Conservation (phyloP, 2,329 filamentous ascomycete species). For the Sporothrix curviconia region DNA sequence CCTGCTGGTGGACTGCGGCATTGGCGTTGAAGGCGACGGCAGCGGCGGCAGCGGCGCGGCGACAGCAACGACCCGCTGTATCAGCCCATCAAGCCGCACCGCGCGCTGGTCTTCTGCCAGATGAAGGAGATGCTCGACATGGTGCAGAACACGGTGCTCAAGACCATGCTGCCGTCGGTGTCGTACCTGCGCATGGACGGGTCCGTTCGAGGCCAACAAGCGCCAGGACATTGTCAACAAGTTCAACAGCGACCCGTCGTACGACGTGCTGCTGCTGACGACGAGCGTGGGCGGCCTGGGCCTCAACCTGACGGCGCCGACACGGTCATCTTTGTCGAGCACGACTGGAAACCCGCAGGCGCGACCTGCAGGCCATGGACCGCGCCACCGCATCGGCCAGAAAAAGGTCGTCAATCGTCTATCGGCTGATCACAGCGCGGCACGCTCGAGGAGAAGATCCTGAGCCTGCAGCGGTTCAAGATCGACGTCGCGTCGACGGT, state of each 20-base stretch:
- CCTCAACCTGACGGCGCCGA: slow-evolving; percentile 91
- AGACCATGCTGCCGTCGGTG: slow-evolving; percentile 83
- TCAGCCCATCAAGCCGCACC: slow-evolving; percentile 88
- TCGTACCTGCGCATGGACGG: slow-evolving; percentile 94
- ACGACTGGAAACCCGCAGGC: slow-evolving; percentile 99
- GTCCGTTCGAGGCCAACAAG: slow-evolving; percentile 81
- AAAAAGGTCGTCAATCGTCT: slow-evolving; percentile 99
- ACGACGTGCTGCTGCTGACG: slow-evolving; percentile 87
- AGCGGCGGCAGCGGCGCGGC: too few relatives aligned
- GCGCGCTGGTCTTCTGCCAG: slow-evolving; percentile 94
- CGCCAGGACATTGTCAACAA: slow-evolving; percentile 97
- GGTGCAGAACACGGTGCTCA: slow-evolving; percentile 89
- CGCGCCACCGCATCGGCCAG: slow-evolving; percentile 96
- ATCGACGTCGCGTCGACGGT: slow-evolving; percentile 97
- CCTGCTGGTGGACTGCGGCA: slow-evolving; percentile 95
- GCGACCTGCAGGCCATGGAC: slow-evolving; percentile 98
- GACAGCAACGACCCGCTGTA: slow-evolving; percentile 52
- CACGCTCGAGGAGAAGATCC: slow-evolving; percentile 95
- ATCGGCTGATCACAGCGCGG: slow-evolving; percentile 92
- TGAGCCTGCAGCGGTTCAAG: slow-evolving; percentile 97
- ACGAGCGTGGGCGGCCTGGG: slow-evolving; percentile 93
- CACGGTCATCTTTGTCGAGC: slow-evolving; percentile 98
- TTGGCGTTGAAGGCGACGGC: slow-evolving; percentile 69
- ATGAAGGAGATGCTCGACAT: slow-evolving; percentile 99
- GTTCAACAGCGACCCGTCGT: slow-evolving; percentile 96